phyloP scores from a whole-genome alignment of 352 stramenopile species.

The Pythium plurisporium region DNA sequence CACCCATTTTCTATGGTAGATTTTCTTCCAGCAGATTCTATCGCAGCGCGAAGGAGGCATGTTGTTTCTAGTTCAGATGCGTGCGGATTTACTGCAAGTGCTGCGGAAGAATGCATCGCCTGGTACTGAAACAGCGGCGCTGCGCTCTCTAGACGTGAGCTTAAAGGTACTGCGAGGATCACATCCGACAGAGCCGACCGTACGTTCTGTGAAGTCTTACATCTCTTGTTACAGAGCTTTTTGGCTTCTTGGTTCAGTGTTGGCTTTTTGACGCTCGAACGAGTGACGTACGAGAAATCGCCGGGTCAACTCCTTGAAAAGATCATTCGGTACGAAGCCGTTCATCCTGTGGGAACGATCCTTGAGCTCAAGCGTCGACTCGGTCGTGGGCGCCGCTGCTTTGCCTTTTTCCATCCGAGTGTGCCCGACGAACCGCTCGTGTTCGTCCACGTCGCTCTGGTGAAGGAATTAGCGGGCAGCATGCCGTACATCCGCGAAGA shows the following conservation, averaged over 20 bases:
- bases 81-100: slow-evolving; percentile 60
- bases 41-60: slow-evolving; percentile 78
- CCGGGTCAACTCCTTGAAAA: slow-evolving; percentile 91
- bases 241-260: slow-evolving; percentile 91
- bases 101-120: slow-evolving; percentile 46
- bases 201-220: too few species aligned
- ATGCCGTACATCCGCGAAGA: slow-evolving; percentile 90
- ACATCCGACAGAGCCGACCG: too few species aligned
- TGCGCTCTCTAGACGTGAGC: slow-evolving; percentile 67
- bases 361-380: slow-evolving; percentile 91
- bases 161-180: slow-evolving; percentile 78
- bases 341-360: slow-evolving; percentile 92
- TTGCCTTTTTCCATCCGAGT: slow-evolving; percentile 94
- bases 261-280: slow-evolving; percentile 86
- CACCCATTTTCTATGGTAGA: too few species aligned
- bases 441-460: slow-evolving; percentile 93
- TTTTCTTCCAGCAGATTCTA: slow-evolving; percentile 80
- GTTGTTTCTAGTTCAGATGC: slow-evolving; percentile 78
- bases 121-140: slow-evolving; percentile 37
- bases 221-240: too few species aligned
- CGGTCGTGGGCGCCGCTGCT: slow-evolving; percentile 83
- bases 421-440: slow-evolving; percentile 91
- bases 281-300: slow-evolving; percentile 93
- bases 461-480: slow-evolving; percentile 82
- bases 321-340: slow-evolving; percentile 94